A percentile compares a stretch with the other conserved stretches of the same genome.
phyloP scores from a whole-genome alignment of 129 eudicot species.

The Pulicaria dysenterica region DNA sequence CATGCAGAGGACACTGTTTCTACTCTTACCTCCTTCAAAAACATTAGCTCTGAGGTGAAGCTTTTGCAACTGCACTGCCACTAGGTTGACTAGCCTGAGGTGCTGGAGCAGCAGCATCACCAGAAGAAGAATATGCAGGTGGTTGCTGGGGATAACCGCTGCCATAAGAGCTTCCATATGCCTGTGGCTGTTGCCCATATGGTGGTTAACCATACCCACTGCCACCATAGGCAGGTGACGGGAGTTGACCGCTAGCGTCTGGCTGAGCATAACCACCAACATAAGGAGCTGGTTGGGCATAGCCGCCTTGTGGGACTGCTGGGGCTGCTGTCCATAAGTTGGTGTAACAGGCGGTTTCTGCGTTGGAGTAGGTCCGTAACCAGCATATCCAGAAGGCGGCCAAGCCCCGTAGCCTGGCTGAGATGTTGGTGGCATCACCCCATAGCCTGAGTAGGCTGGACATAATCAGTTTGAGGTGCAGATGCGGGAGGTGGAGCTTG shows the following conservation, averaged over 20 bases:
- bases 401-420: constrained; percentile 53
- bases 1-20: not conserved
- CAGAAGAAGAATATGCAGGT: constrained; percentile 71
- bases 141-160: constrained; percentile 75
- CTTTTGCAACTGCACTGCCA: constrained; percentile 60
- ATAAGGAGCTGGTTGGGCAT: constrained; percentile 64
- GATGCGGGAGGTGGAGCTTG: constrained; percentile 63
- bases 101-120: constrained; percentile 53
- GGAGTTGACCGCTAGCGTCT: constrained; percentile 52
- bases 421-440: constrained; percentile 59
- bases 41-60: constrained; percentile 74
- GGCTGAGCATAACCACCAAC: constrained; percentile 57
- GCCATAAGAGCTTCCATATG: constrained; percentile 58
- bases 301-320: constrained; percentile 68
- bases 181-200: constrained; percentile 68
- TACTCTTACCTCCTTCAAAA: constrained; percentile 28
- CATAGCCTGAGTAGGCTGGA: constrained; percentile 75
- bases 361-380: constrained; percentile 65
- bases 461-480: constrained; percentile 40
- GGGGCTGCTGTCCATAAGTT: constrained; percentile 84
- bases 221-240: constrained; percentile 50
- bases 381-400: constrained; percentile 53
- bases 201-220: constrained; percentile 66
- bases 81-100: constrained; percentile 56
- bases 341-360: constrained; percentile 68